These are phyloP conservation scores for Periconia digitata DNA, from an alignment of 2,329 filamentous ascomycete genomes.

Conservation along the genomic window DNA sequence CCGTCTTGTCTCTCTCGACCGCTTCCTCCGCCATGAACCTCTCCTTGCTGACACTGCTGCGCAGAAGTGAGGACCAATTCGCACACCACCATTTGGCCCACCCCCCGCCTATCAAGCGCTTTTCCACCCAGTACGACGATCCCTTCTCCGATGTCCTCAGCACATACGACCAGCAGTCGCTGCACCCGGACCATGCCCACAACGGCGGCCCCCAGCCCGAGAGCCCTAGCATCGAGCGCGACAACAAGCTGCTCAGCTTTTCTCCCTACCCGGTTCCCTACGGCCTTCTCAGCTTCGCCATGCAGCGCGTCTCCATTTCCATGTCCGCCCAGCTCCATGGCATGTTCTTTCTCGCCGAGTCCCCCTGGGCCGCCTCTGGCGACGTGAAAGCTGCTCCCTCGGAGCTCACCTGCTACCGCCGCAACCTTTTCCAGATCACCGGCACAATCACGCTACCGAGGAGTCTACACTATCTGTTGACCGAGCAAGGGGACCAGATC, in stretches of 20 bases:
- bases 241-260: constrained; percentile 60
- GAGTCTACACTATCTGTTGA: constrained; percentile 76
- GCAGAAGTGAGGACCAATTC: constrained; percentile 56
- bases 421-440: constrained; percentile 95
- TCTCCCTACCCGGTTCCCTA: constrained; percentile 54
- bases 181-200: constrained; percentile 50
- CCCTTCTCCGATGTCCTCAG: constrained; percentile 55
- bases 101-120: constrained; percentile 50
- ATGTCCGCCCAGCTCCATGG: constrained; percentile 79
- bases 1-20: not conserved
- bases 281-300: constrained; percentile 66
- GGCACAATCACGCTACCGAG: constrained; percentile 82
- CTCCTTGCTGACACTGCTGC: constrained; percentile 29
- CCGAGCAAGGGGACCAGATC: constrained; percentile 80
- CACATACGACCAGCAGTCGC: constrained; percentile 48
- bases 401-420: constrained; percentile 92
- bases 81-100: constrained; percentile 44
- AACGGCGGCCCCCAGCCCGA: constrained; percentile 43
- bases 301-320: constrained; percentile 63
- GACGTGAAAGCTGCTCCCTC: constrained; percentile 61
- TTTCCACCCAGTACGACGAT: constrained; percentile 53
- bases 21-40: constrained; percentile 11
- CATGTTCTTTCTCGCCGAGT: constrained; percentile 87
- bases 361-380: constrained; percentile 64
- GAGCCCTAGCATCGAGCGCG: constrained; percentile 63